A percentile compares a stretch with the other conserved stretches of the same genome.
These are phyloP conservation scores for Closterium sp. DNA, from an alignment of 139 green algal genomes.

Conservation along the genomic window DNA sequence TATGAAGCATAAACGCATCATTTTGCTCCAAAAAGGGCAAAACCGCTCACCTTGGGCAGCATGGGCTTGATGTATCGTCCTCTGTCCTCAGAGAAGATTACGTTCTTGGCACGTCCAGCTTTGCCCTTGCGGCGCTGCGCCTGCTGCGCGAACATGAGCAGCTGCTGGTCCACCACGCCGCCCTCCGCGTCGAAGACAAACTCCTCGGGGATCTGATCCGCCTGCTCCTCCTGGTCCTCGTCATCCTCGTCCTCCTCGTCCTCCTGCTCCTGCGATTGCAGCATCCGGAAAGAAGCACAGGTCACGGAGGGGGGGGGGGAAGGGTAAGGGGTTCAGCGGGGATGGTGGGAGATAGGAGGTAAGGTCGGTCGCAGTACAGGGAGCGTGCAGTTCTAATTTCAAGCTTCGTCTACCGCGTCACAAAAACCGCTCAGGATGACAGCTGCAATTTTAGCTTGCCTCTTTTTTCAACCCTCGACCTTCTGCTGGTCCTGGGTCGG, in stretches of 20 bases:
- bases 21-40: no score
- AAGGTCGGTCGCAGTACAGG: no score
- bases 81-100: slow-evolving; percentile 87
- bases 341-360: slow-evolving; percentile 49
- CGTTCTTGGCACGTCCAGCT: slow-evolving; percentile 86
- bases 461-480: no score
- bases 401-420: no score
- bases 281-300: slow-evolving; percentile 42
- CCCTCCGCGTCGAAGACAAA: slow-evolving; percentile 98
- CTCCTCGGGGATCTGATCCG: slow-evolving; percentile 92
- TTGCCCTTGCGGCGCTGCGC: slow-evolving; percentile 87
- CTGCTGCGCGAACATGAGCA: slow-evolving; percentile 90
- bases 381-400: no score
- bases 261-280: slow-evolving; percentile 54
- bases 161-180: slow-evolving; percentile 83
- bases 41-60: slow-evolving; percentile 78
- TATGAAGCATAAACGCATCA: no score
- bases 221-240: slow-evolving; percentile 61
- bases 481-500: no score
- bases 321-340: no score
- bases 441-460: no score
- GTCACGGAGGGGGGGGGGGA: no score
- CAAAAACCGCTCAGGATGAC: no score
- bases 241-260: slow-evolving; percentile 56
- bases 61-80: slow-evolving; percentile 98